These are phyloP conservation scores for Cladophialophora immunda DNA, from an alignment of 2,329 filamentous ascomycete genomes.

Conservation along the genomic window DNA sequence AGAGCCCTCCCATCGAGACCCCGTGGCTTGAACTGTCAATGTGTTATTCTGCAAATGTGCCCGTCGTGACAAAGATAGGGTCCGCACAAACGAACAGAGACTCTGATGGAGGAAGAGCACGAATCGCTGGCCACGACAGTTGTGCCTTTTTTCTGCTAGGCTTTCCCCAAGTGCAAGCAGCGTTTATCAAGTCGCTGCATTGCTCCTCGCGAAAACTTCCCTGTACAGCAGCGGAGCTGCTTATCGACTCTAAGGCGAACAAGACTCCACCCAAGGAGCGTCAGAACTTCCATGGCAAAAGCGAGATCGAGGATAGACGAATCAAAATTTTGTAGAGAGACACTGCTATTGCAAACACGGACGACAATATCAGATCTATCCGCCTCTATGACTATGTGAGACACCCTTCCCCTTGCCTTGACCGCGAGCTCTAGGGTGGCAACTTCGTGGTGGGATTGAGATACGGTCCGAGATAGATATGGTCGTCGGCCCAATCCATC, in stretches of 20 bases:
- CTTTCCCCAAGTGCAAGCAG: background rate
- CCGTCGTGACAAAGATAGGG: too few relatives aligned
- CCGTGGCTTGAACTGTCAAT: too few relatives aligned
- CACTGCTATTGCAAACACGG: background rate
- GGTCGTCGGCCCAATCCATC: slow-evolving; percentile 18
- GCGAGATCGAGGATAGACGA: background rate
- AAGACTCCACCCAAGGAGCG: background rate
- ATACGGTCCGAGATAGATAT: slow-evolving; percentile 17
- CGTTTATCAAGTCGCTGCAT: background rate
- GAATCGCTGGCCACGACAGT: too few relatives aligned
- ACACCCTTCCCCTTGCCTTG: too few relatives aligned
- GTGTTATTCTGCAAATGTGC: too few relatives aligned
- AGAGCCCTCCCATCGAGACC: too few relatives aligned
- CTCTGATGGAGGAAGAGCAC: too few relatives aligned
- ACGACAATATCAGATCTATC: background rate
- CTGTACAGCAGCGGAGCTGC: background rate
- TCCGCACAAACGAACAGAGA: too few relatives aligned
- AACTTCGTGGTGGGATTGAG: slow-evolving; percentile 9
- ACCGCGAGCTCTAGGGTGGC: background rate
- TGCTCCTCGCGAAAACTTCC: background rate
- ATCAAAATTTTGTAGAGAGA: background rate
- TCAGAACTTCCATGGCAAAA: background rate
- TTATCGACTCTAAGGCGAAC: background rate
- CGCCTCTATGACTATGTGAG: too few relatives aligned
- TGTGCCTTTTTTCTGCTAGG: too few relatives aligned